Base-by-base conservation (phyloP, 441 rosid species). In the Aquilaria agallochum region DNA sequence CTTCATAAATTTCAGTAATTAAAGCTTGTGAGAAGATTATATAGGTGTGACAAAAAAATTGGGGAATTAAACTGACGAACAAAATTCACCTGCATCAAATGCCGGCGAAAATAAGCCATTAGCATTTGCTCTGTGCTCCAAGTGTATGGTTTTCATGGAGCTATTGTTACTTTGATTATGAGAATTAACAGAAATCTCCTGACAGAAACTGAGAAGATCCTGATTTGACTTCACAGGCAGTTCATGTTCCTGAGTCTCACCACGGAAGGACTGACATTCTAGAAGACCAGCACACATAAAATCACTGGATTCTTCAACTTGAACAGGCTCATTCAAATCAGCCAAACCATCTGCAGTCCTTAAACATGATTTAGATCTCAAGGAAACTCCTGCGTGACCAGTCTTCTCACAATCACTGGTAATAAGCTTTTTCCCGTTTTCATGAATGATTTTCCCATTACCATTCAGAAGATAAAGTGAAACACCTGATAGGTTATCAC, bases 291-390 rank as follows among this genome's bases (percentile, higher is more conserved):
- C 69, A 80, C 76, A 77, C 64, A 78, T 60, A 69, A 88, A 79
- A 74, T 78, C 71, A 64, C 72, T 70, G 31, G 69, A 72, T 61
- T 87, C 96, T 72, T 85, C 95, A 71, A 68, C 70, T 72, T 61
- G 79, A 68, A 85, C 50, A 11, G 98, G 97, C 76, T 92, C 85
- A 56, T 92, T 95, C 78, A 92, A 75, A 75, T 95, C 96, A 56
- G 95, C 87, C 78, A 95, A 77, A 59, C 78, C 67, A 69, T 64
- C 74, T 77, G 70, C 81, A 62, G 83, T 72, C 64, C 81, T 83
- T 34, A 65, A 50, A 62, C 62, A 74, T 67, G 75, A 74, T 32
- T 83, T 77, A 57, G 82, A 62, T 60, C 73, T 75, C 31, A 63
- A 62, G 56, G 72, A 64, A 75, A 79, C 78, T 60, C 70, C 80